phyloP scores from a whole-genome alignment of 2,329 filamentous ascomycete genomes.

The Aureobasidium sp. region DNA sequence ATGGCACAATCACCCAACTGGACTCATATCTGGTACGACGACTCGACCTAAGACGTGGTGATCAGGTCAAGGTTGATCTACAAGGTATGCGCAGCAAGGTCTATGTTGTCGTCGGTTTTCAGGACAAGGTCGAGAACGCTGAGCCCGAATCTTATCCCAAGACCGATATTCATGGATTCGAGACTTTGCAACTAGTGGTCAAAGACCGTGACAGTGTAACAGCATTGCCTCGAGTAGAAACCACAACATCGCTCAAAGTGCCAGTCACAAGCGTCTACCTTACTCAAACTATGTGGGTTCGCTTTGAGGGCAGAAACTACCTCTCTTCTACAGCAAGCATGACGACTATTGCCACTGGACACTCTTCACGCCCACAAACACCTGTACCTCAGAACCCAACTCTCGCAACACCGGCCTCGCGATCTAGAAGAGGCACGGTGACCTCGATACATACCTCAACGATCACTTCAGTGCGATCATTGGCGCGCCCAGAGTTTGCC shows the following conservation, averaged over 20 bases:
- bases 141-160: slow-evolving; percentile 28
- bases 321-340: slow-evolving; percentile 13
- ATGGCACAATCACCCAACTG: slow-evolving; percentile 37
- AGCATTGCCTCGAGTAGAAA: slow-evolving; percentile 10
- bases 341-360: slow-evolving; percentile 5
- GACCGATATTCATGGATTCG: slow-evolving; percentile 38
- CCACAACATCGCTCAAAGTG: slow-evolving; percentile 31
- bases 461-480: not conserved
- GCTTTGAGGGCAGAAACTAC: slow-evolving; percentile 35
- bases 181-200: slow-evolving; percentile 35
- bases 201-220: slow-evolving; percentile 33
- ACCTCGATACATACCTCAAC: slow-evolving; percentile 5
- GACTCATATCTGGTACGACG: slow-evolving; percentile 34
- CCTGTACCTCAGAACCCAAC: slow-evolving; percentile 29
- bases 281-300: slow-evolving; percentile 37
- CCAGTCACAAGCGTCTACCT: slow-evolving; percentile 38
- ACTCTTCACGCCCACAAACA: slow-evolving; percentile 18
- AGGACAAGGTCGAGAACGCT: slow-evolving; percentile 27
- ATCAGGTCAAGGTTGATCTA: slow-evolving; percentile 42
- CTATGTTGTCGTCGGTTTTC: slow-evolving; percentile 40
- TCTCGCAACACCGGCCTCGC: slow-evolving; percentile 43
- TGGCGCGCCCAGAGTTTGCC: slow-evolving; percentile 13
- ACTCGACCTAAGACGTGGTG: slow-evolving; percentile 38
- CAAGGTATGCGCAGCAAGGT: slow-evolving; percentile 38
- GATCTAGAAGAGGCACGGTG: slow-evolving; percentile 35